Conservation (phyloP, 1,139 yeast species). For the Hyphopichia khmerensis region DNA sequence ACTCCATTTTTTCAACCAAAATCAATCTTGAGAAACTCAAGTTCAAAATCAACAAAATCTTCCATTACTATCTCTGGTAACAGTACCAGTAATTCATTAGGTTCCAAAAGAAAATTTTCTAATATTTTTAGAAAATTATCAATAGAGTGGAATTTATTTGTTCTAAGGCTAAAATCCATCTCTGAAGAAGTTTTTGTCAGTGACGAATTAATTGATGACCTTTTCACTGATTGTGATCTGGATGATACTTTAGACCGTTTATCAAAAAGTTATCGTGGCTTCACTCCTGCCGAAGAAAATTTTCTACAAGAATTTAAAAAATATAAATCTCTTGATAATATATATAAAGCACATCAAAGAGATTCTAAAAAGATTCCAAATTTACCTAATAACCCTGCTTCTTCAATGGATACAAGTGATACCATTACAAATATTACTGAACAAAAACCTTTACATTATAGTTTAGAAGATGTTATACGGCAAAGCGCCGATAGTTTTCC, state of each 20-base stretch:
- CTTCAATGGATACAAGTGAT: neutral
- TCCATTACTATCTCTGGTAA: neutral
- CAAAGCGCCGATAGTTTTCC: slow-evolving; percentile 8
- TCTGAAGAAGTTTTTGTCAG: slow-evolving; percentile 44
- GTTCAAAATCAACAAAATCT: slow-evolving; percentile 4
- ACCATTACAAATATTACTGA: neutral
- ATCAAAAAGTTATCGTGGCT: slow-evolving; percentile 19
- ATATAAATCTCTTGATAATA: slow-evolving; percentile 34
- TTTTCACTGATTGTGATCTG: slow-evolving; percentile 39
- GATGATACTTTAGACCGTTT: slow-evolving; percentile 27
- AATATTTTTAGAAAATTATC: slow-evolving; percentile 35
- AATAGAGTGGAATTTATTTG: slow-evolving; percentile 32
- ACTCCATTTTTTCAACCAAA: slow-evolving; percentile 6
- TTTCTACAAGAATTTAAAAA: slow-evolving; percentile 35
- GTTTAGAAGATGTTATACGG: slow-evolving; percentile 29
- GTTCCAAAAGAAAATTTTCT: slow-evolving; percentile 12
- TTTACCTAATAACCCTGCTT: slow-evolving; percentile 1
- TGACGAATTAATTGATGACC: slow-evolving; percentile 42
- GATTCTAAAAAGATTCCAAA: slow-evolving; percentile 4
- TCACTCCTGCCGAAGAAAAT: slow-evolving; percentile 30
- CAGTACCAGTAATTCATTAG: slow-evolving; percentile 2
- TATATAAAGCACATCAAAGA: slow-evolving; percentile 24
- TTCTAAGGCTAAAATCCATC: slow-evolving; percentile 32
- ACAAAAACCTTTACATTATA: neutral
- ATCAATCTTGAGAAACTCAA: slow-evolving; percentile 7